Evolutionary conservation across 345 rosid species (phyloP), one percentile per base, ranked within the genome.

Genomic region (Ceriops tagal): DNA sequence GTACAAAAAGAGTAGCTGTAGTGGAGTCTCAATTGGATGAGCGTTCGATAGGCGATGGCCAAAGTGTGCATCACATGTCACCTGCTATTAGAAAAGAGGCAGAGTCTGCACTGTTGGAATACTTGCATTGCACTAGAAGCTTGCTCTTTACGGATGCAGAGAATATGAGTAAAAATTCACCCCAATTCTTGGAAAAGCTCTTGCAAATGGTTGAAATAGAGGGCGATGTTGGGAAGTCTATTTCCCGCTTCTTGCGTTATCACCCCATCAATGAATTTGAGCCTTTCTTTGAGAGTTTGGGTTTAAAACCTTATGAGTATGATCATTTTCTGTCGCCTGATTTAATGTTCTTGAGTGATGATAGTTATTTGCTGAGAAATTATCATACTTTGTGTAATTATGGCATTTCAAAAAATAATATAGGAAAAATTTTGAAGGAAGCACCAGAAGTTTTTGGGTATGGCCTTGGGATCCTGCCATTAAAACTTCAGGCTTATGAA

Each of bases 201-300:
- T 28, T 93, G 53, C 47, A 77, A 35, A 86, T 77, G 61, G 71
- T 84, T 28, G 73, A 72, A 28, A 47, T 37, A 51, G 80, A 68
- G 47, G 76, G 56, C n/a, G 86, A 86, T 75, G 55, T 83, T 56
- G 76, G 77, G 6, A 19, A 31, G 19, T 74, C 85, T 0, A 34
- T 87, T 47, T 20, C 80, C 3, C 88, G 86, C 73, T 86, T 78
- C 76, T 64, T 93, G 65, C 83, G 84, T 51, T 90, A 86, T 61
- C 85, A 86, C 61, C 97, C 97, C 35, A 85, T 90, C 66, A 93
- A 90, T 64, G 98, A 92, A 79, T 89, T 87, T 28, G 97, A 92
- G 72, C 93, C 93, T 10, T 92, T 90, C 80, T 85, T 83, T 37
- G 93, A 92, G 87, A 90, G 96, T 68, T 55, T 85, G 64, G 98